These are phyloP conservation scores for Cornus suecica DNA, from an alignment of 148 eudicot species.

Conservation along the genomic window DNA sequence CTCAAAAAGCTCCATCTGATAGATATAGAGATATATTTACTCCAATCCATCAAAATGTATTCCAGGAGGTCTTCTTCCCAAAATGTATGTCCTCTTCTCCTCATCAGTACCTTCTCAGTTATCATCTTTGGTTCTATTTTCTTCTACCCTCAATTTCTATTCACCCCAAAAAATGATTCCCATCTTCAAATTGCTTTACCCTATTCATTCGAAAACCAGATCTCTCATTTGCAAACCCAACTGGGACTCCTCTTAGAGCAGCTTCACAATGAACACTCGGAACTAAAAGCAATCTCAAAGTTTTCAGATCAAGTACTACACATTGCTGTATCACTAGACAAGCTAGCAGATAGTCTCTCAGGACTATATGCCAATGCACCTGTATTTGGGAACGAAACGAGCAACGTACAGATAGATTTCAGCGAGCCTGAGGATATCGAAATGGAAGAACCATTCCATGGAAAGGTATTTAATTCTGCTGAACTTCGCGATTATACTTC, in stretches of 20 bases:
- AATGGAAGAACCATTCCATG: neutral
- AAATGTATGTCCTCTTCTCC: slow-evolving; percentile 3
- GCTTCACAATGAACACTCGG: slow-evolving; percentile 11
- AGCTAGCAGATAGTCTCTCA: slow-evolving; percentile 17
- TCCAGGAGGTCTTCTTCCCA: slow-evolving; percentile 4
- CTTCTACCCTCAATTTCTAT: slow-evolving; percentile 1
- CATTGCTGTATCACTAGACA: slow-evolving; percentile 22
- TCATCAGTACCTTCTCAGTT: slow-evolving; percentile 10
- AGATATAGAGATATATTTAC: slow-evolving; percentile 19
- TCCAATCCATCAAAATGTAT: slow-evolving; percentile 13
- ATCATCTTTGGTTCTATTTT: slow-evolving; percentile 8
- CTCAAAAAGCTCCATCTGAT: neutral
- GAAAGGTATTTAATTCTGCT: slow-evolving; percentile 11
- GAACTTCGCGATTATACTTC: slow-evolving; percentile 16
- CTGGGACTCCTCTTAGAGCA: slow-evolving; percentile 13
- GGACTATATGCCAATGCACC: slow-evolving; percentile 6
- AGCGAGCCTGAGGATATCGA: slow-evolving; percentile 17
- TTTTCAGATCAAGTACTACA: slow-evolving; percentile 23
- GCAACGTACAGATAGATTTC: slow-evolving; percentile 20
- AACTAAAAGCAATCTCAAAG: neutral
- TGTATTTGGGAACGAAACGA: slow-evolving; percentile 7
- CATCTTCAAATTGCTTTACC: slow-evolving; percentile 13
- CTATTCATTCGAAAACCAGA: slow-evolving; percentile 15
- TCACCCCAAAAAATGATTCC: slow-evolving; percentile 1
- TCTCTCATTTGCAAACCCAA: slow-evolving; percentile 20